These are phyloP conservation scores for Pleurotus ostreatus DNA, from an alignment of 768 basidiomycete species.

Conservation along the genomic window DNA sequence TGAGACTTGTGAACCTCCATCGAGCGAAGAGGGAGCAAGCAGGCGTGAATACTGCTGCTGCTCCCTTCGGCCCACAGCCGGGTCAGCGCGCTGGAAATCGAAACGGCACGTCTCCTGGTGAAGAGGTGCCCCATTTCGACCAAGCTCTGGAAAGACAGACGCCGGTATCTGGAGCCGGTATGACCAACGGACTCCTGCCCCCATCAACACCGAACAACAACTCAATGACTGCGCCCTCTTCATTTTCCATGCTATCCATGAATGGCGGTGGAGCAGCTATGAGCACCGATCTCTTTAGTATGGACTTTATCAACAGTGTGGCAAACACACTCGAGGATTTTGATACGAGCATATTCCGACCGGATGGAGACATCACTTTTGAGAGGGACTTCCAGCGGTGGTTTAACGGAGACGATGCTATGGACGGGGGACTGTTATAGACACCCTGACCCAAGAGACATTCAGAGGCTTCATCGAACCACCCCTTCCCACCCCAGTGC, in stretches of 20 bases:
- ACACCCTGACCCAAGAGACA: too few species aligned
- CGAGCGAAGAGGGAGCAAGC: not conserved
- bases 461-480: too few species aligned
- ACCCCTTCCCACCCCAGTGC: too few species aligned
- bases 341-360: slow-evolving; percentile 35
- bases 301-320: slow-evolving; percentile 44
- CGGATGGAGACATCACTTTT: slow-evolving; percentile 54
- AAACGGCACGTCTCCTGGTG: slow-evolving; percentile 59
- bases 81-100: slow-evolving; percentile 39
- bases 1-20: not conserved
- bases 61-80: slow-evolving; percentile 21
- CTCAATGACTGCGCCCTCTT: not conserved
- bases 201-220: slow-evolving; percentile 1
- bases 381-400: slow-evolving; percentile 74
- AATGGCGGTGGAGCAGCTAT: not conserved
- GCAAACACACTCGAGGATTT: slow-evolving; percentile 38
- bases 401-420: slow-evolving; percentile 55
- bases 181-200: slow-evolving; percentile 2
- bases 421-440: too few species aligned
- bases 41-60: not conserved
- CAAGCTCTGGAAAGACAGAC: slow-evolving; percentile 22
- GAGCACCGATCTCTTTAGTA: slow-evolving; percentile 16
- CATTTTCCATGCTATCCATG: not conserved
- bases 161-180: slow-evolving; percentile 19
- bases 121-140: slow-evolving; percentile 51